These are phyloP conservation scores for Auricularia auricula-judae DNA, from an alignment of 768 basidiomycete genomes.

Conservation along the genomic window DNA sequence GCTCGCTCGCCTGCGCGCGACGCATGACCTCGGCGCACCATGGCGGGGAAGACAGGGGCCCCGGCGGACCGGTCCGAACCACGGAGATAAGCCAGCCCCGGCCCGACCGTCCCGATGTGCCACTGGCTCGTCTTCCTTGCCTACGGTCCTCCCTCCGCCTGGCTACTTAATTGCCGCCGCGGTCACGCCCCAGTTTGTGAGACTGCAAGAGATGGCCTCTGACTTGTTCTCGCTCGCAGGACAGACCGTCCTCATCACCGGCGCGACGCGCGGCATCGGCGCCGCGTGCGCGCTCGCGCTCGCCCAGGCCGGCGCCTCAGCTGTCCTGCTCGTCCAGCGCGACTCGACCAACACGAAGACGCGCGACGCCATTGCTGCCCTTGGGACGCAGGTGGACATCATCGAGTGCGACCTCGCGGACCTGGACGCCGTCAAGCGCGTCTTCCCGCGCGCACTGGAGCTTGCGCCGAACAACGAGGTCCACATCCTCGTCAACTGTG, in stretches of 20 bases:
- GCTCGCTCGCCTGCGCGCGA: background rate
- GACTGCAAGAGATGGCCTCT: slow-evolving; percentile 12
- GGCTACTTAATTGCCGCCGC: background rate
- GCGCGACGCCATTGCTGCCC: slow-evolving; percentile 20
- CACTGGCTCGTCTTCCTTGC: too few relatives aligned
- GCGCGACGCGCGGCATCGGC: slow-evolving; percentile 61
- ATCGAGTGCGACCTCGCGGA: slow-evolving; percentile 49
- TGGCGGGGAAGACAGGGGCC: background rate
- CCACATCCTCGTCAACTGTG: slow-evolving; percentile 61
- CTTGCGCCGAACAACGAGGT: slow-evolving; percentile 28
- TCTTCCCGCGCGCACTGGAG: slow-evolving; percentile 39
- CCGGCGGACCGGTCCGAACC: background rate
- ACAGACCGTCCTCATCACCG: slow-evolving; percentile 68
- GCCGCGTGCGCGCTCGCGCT: slow-evolving; percentile 44
- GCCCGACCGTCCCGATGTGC: background rate
- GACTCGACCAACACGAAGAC: slow-evolving; percentile 26
- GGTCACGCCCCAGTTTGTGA: background rate
- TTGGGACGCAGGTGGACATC: slow-evolving; percentile 27
- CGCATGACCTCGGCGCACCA: background rate
- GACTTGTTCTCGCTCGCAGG: slow-evolving; percentile 58
- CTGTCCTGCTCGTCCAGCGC: slow-evolving; percentile 38
- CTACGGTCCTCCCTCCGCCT: too few relatives aligned
- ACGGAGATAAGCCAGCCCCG: background rate
- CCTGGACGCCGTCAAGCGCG: slow-evolving; percentile 33
- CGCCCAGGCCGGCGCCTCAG: slow-evolving; percentile 39